Evolutionary conservation across 768 basidiomycete species (phyloP), one percentile per base, ranked within the genome.

Genomic region (Floccularia luteovirens): DNA sequence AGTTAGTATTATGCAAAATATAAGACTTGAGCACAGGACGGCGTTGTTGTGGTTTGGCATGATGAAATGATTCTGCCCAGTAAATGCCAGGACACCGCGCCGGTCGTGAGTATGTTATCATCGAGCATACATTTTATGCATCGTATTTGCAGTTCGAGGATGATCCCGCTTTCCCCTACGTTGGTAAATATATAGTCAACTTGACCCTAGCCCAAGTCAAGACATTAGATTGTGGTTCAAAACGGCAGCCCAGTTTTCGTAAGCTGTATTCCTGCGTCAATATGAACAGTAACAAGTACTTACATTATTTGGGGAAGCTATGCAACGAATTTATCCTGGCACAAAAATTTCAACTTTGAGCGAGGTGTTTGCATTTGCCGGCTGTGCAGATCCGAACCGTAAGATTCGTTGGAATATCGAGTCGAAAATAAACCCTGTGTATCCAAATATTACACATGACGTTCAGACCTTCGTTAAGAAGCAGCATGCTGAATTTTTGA

Each of bases 191-290:
- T 43, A 68, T 88, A 39, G 79, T 76, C n/a, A 80, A 86, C 54
- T 69, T 89, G 30, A 90, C 88, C 0, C 58, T 89, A 30, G 76
- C 83, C 5, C 86, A 90, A 59, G 59, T 90, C 43, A 81, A 80
- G 59, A 89, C 82, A 3, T 57, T 90, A 31, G 85, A 90, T 54
- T 90, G 88, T 48, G 87, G 86, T 28, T 85, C 83, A 8, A 64
- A 69, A 48, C 72, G 85, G 19, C 72, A 75, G 36, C 47, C 56
- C 7, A 62, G 67, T 43, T 82, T 70, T 48, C 79, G 82, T 85
- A 59, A 51, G 77, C 50, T 16, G 5, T 21, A 30, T 22, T 14
- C 12, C 10, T 32, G n/a, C 36, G 37, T 36, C 19, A 32, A 23
- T 33, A 5, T 31, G 43, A 4, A 17, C 16, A 8, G 13, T 14